These are phyloP conservation scores for Spergularia marina DNA, from an alignment of 148 eudicot genomes.

Conservation along the genomic window DNA sequence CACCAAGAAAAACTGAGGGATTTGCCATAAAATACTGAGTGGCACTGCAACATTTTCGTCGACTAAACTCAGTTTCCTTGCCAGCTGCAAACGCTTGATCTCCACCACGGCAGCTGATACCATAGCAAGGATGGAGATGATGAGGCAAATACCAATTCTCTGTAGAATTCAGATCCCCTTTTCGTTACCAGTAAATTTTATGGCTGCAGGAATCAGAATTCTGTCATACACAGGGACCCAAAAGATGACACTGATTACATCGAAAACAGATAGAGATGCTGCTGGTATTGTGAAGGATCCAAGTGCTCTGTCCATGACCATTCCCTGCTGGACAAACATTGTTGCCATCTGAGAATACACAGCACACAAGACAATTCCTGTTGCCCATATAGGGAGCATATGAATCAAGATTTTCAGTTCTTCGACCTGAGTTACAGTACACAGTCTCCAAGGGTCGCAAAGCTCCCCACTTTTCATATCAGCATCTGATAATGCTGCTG, in stretches of 20 bases:
- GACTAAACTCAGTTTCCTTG: conserved; percentile 31
- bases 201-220: conserved; percentile 41
- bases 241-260: conserved; percentile 38
- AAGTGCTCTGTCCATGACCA: conserved; percentile 47
- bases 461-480: conserved; percentile 24
- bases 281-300: conserved; percentile 54
- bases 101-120: conserved; percentile 48
- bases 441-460: conserved; percentile 46
- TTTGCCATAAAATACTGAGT: conserved; percentile 50
- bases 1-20: conserved; percentile 45
- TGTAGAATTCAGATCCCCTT: conserved; percentile 49
- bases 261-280: conserved; percentile 46
- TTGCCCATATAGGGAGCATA: conserved; percentile 62
- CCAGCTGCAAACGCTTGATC: conserved; percentile 39
- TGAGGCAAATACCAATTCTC: conserved; percentile 56
- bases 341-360: conserved; percentile 56
- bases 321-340: conserved; percentile 69
- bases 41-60: conserved; percentile 37
- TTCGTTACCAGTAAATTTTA: conserved; percentile 40
- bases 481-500: conserved; percentile 37
- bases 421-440: conserved; percentile 65
- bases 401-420: conserved; percentile 56
- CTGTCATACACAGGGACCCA: conserved; percentile 51
- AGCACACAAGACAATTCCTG: conserved; percentile 43
- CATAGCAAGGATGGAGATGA: conserved; percentile 47